Conservation (phyloP, 495 filamentous ascomycete species). For the Trichoderma parareesei region DNA sequence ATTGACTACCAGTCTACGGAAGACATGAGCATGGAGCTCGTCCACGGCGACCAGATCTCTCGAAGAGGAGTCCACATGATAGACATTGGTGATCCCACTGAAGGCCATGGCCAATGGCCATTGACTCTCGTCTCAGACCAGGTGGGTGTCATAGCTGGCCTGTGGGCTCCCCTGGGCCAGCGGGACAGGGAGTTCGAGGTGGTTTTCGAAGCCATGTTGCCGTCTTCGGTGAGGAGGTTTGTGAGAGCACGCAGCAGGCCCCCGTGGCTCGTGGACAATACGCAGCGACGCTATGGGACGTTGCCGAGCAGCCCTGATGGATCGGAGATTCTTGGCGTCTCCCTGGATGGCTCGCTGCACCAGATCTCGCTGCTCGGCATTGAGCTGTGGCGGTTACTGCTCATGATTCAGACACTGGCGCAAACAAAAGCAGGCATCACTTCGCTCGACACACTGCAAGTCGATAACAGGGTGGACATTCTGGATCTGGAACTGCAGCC, state of each 20-base stretch:
- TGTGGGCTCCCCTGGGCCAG: constrained; percentile 39
- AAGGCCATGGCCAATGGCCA: constrained; percentile 16
- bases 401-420: constrained; percentile 55
- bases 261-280: constrained; percentile 24
- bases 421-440: constrained; percentile 8
- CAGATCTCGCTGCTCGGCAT: constrained; percentile 50
- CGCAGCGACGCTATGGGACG: constrained; percentile 20
- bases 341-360: constrained; percentile 56
- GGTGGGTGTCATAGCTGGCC: constrained; percentile 37
- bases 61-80: constrained; percentile 33
- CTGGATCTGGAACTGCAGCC: constrained; percentile 24
- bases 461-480: constrained; percentile 9
- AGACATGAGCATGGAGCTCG: constrained; percentile 18
- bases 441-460: constrained; percentile 15
- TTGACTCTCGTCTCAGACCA: constrained; percentile 40
- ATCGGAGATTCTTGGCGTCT: constrained; percentile 50
- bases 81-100: constrained; percentile 22
- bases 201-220: constrained; percentile 44
- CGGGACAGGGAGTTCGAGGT: constrained; percentile 34
- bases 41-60: constrained; percentile 30
- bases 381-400: constrained; percentile 51
- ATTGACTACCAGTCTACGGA: constrained; percentile 28
- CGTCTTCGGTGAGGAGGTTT: constrained; percentile 42
- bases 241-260: constrained; percentile 36
- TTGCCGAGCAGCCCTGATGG: constrained; percentile 23